Evolutionary conservation across 139 green algal genomes (phyloP).

Genomic region (Chlamydomonas eustigma): DNA sequence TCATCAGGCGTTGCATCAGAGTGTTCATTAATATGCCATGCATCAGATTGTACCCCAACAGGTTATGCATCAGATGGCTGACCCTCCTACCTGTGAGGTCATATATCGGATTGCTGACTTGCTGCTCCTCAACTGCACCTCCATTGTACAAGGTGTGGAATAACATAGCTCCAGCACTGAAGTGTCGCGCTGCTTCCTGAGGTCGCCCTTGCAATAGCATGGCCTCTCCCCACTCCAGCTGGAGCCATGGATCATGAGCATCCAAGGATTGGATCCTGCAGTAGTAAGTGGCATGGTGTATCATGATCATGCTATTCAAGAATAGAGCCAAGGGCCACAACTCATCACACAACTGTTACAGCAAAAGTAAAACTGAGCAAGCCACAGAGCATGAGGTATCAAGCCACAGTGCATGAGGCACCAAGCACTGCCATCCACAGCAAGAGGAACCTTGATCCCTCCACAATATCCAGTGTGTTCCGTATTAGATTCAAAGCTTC

Average conservation of each 20-base stretch:
- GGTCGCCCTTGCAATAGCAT: conserved; percentile 24
- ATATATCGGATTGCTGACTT: not conserved
- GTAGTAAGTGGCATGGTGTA: too few species aligned
- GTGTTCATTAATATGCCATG: too few species aligned
- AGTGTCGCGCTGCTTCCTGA: not conserved
- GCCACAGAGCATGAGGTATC: too few species aligned
- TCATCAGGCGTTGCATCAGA: not conserved
- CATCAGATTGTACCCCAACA: not conserved
- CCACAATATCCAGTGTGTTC: not conserved
- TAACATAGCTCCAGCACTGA: not conserved
- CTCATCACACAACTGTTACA: too few species aligned
- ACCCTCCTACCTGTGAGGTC: not conserved
- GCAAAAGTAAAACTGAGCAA: too few species aligned
- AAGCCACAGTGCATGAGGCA: too few species aligned
- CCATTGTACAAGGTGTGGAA: not conserved
- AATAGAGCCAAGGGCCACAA: too few species aligned
- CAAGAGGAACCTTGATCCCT: too few species aligned
- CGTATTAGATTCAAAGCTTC: not conserved
- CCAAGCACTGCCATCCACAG: too few species aligned
- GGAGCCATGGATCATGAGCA: conserved; percentile 65
- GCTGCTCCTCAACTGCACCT: not conserved
- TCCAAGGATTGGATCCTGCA: conserved; percentile 53
- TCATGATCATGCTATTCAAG: too few species aligned
- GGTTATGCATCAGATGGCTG: not conserved
- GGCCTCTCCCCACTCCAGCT: conserved; percentile 62